phyloP scores from a whole-genome alignment of 2,329 filamentous ascomycete species.

The Curvularia hawaiiensis region DNA sequence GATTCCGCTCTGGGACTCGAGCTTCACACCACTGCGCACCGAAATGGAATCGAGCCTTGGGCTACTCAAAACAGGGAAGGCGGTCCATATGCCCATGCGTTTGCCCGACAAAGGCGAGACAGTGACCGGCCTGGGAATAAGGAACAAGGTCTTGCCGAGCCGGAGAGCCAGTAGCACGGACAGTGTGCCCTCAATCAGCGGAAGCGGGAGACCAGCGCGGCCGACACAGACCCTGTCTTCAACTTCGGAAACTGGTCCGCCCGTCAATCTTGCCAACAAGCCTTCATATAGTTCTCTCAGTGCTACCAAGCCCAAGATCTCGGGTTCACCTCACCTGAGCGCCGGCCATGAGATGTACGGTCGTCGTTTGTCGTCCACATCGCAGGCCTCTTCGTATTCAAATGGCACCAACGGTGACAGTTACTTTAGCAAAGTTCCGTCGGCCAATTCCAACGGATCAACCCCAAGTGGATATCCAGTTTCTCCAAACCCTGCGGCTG shows the following conservation, averaged over 20 bases:
- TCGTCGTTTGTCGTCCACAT: slow-evolving; percentile 39
- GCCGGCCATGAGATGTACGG: slow-evolving; percentile 38
- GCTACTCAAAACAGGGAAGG: slow-evolving; percentile 70
- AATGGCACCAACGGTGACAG: slow-evolving; percentile 38
- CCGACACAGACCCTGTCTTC: slow-evolving; percentile 34
- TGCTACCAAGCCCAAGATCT: slow-evolving; percentile 41
- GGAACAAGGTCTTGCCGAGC: slow-evolving; percentile 49
- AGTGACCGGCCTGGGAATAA: slow-evolving; percentile 54
- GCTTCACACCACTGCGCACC: slow-evolving; percentile 67
- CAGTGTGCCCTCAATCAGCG: slow-evolving; percentile 38
- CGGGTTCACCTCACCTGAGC: slow-evolving; percentile 42
- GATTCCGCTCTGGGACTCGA: slow-evolving; percentile 67
- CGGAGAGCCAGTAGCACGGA: slow-evolving; percentile 42
- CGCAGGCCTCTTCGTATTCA: slow-evolving; percentile 38
- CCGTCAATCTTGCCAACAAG: slow-evolving; percentile 40
- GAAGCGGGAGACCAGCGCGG: slow-evolving; percentile 31
- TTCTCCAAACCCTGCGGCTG: slow-evolving; percentile 51
- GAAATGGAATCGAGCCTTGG: slow-evolving; percentile 68
- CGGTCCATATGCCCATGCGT: slow-evolving; percentile 62
- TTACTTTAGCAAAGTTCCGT: slow-evolving; percentile 52
- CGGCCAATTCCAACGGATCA: slow-evolving; percentile 40
- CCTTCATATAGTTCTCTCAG: slow-evolving; percentile 44
- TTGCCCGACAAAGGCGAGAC: slow-evolving; percentile 54
- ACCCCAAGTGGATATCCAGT: slow-evolving; percentile 28
- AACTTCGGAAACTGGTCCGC: slow-evolving; percentile 35